Percentiles rank a stretch among this genome's conserved stretches.
phyloP scores from a whole-genome alignment of 2,329 filamentous ascomycete genomes.

The Neonectria sp. region DNA sequence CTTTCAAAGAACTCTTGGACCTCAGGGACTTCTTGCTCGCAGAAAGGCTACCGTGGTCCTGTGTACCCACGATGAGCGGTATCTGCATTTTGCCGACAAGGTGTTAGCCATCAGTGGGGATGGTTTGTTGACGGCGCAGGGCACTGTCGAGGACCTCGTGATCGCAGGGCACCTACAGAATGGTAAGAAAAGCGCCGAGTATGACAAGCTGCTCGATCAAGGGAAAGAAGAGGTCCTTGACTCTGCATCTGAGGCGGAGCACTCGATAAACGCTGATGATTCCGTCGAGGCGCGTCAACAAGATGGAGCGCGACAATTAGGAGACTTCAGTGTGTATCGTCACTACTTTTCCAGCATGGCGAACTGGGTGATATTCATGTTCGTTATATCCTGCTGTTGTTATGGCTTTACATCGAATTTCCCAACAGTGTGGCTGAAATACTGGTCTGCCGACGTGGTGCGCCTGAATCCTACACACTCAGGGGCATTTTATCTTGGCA shows the following conservation, averaged over 20 bases:
- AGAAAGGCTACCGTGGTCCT: not conserved
- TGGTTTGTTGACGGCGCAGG: not conserved
- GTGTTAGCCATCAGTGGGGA: constrained; percentile 21
- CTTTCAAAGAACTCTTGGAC: constrained; percentile 36
- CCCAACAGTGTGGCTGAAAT: constrained; percentile 40
- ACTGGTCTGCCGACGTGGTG: constrained; percentile 31
- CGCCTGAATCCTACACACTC: not conserved
- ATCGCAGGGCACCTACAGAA: not conserved
- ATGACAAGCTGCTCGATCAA: not conserved
- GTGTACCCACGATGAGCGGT: constrained; percentile 30
- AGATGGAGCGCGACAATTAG: constrained; percentile 17
- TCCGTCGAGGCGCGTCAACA: not conserved
- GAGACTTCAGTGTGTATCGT: constrained; percentile 24
- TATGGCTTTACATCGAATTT: constrained; percentile 23
- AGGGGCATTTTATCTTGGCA: constrained; percentile 26
- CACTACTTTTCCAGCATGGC: constrained; percentile 25
- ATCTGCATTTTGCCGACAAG: constrained; percentile 24
- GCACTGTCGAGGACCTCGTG: constrained; percentile 22
- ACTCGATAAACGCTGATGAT: not conserved
- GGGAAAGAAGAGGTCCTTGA: not conserved
- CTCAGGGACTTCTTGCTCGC: constrained; percentile 26
- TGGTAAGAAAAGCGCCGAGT: not conserved
- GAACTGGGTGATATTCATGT: constrained; percentile 5
- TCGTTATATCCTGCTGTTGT: constrained; percentile 13
- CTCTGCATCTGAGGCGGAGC: not conserved